A percentile compares a stretch with the other conserved stretches of the same genome.
These are phyloP conservation scores for Isabelozyma pseudorhagii DNA, from an alignment of 805 yeast genomes.

Conservation along the genomic window DNA sequence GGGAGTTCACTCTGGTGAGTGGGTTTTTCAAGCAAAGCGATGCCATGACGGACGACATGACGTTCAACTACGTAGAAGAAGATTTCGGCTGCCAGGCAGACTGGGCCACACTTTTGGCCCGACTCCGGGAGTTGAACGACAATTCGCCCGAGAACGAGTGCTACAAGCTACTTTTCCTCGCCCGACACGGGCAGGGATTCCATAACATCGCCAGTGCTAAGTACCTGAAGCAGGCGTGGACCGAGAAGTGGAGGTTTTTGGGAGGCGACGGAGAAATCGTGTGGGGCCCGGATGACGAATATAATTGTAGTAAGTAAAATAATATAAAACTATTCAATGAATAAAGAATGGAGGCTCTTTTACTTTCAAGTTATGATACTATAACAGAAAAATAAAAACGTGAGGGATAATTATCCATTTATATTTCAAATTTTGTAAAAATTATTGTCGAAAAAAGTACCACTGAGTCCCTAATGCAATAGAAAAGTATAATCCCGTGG, in stretches of 20 bases:
- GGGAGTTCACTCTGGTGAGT: conserved; percentile 41
- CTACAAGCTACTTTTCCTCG: conserved; percentile 48
- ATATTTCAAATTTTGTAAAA: too few relatives aligned
- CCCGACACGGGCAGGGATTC: conserved; percentile 69
- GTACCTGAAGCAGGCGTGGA: conserved; percentile 54
- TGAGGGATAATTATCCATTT: too few relatives aligned
- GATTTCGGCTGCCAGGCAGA: conserved; percentile 41
- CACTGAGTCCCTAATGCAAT: too few relatives aligned
- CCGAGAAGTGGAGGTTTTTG: conserved; percentile 47
- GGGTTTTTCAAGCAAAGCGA: conserved; percentile 49
- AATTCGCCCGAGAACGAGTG: conserved; percentile 25
- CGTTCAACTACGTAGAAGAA: conserved; percentile 39
- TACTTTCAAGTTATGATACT: too few relatives aligned
- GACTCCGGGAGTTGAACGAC: conserved; percentile 29
- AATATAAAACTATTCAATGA: too few relatives aligned
- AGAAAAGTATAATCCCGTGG: too few relatives aligned
- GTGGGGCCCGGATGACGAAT: conserved; percentile 65
- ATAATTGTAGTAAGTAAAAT: too few relatives aligned
- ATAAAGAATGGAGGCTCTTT: too few relatives aligned
- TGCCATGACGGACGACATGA: conserved; percentile 40
- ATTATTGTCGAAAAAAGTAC: too few relatives aligned
- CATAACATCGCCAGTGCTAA: conserved; percentile 52
- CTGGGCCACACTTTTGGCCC: conserved; percentile 33
- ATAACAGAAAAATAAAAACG: too few relatives aligned
- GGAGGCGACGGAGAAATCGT: conserved; percentile 50